Conservation (phyloP, 1,284 basidiomycete species). For the Microstroma glucosiphilum region DNA sequence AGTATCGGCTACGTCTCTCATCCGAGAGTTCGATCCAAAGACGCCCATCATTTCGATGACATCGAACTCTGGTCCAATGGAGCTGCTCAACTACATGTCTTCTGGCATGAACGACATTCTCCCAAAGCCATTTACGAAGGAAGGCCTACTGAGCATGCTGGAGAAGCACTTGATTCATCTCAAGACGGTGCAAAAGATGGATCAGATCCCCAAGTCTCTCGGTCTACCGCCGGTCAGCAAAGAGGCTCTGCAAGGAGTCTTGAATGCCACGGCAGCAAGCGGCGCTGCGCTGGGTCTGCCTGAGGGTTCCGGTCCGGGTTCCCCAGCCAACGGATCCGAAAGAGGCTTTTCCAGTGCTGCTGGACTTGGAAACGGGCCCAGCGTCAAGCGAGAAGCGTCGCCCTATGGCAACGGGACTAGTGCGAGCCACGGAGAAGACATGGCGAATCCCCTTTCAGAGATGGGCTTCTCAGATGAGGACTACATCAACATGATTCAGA, state of each 20-base stretch:
- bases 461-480: conserved; percentile 46
- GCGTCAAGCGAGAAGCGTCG: background rate
- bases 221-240: conserved; percentile 20
- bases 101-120: conserved; percentile 91
- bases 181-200: conserved; percentile 67
- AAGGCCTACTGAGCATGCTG: conserved; percentile 81
- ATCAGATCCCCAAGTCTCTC: conserved; percentile 24
- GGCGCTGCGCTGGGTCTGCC: conserved; percentile 6
- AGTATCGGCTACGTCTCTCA: conserved; percentile 81
- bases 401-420: background rate
- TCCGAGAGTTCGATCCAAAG: conserved; percentile 84
- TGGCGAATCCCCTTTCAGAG: conserved; percentile 36
- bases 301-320: background rate
- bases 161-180: conserved; percentile 94
- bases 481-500: conserved; percentile 45
- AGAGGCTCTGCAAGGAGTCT: conserved; percentile 15
- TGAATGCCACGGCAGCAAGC: conserved; percentile 17
- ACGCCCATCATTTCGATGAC: conserved; percentile 98
- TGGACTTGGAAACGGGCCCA: conserved; percentile 17
- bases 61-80: conserved; percentile 80
- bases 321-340: conserved; percentile 4
- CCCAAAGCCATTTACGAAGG: conserved; percentile 94
- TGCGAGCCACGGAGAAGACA: conserved; percentile 13
- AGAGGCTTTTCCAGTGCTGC: conserved; percentile 9
- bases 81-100: conserved; percentile 85